These are phyloP conservation scores for Colletotrichum spaethianum DNA, from an alignment of 2,329 filamentous ascomycete genomes.

Conservation along the genomic window DNA sequence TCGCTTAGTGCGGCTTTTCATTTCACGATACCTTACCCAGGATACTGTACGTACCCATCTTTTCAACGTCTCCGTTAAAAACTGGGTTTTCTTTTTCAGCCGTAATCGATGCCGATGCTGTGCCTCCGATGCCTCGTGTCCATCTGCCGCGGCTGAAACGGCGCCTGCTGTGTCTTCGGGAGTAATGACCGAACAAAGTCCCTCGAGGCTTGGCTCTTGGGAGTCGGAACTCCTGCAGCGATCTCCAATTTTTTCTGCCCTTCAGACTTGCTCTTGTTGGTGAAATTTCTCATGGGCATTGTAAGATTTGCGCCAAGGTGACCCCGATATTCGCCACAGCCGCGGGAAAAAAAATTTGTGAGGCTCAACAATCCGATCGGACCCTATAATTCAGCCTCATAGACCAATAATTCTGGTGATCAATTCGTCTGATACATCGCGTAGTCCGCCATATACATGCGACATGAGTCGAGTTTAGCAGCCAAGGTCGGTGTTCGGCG, in stretches of 20 bases:
- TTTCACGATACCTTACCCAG: slow-evolving; percentile 38
- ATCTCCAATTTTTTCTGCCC: neutral
- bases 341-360: neutral
- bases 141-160: slow-evolving; percentile 27
- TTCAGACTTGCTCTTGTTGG: neutral
- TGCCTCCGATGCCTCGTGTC: neutral
- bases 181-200: slow-evolving; percentile 18
- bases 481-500: neutral
- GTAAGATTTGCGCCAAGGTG: neutral
- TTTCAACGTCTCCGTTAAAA: slow-evolving; percentile 9
- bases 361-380: slow-evolving; percentile 5
- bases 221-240: slow-evolving; percentile 1
- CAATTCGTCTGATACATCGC: slow-evolving; percentile 5
- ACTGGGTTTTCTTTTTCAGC: neutral
- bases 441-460: neutral
- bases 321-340: neutral
- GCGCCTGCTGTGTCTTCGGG: slow-evolving; percentile 19
- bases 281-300: neutral
- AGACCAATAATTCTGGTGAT: neutral
- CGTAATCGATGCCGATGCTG: neutral
- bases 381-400: slow-evolving; percentile 4
- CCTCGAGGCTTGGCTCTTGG: slow-evolving; percentile 10
- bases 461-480: slow-evolving; percentile 6
- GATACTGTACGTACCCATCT: neutral
- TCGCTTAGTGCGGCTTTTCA: slow-evolving; percentile 39